Conservation (phyloP, 129 eudicot genomes). For the Apium graveolens region DNA sequence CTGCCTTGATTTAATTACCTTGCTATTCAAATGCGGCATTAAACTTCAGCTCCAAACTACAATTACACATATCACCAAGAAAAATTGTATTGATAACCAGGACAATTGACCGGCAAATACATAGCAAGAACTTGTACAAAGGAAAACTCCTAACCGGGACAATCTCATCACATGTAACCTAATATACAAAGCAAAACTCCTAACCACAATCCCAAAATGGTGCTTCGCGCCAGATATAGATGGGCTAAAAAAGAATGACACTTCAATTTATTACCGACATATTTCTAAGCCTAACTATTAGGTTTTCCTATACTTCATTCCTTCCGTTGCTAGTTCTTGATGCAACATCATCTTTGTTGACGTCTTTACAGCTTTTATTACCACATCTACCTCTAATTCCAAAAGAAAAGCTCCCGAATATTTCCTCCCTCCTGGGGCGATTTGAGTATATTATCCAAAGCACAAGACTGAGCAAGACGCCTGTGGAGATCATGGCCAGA, state of each 20-base stretch:
- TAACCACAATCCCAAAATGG: slow-evolving; percentile 41
- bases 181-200: background rate
- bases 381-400: slow-evolving; percentile 31
- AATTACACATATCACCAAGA: background rate
- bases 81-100: background rate
- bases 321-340: slow-evolving; percentile 21
- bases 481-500: slow-evolving; percentile 67
- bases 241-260: slow-evolving; percentile 21
- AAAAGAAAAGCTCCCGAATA: slow-evolving; percentile 40
- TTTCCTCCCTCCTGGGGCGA: slow-evolving; percentile 82
- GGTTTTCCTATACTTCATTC: slow-evolving; percentile 18
- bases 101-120: background rate
- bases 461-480: slow-evolving; percentile 85
- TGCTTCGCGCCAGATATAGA: slow-evolving; percentile 66
- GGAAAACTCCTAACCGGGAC: slow-evolving; percentile 4
- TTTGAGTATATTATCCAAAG: slow-evolving; percentile 83
- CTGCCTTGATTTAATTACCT: no score
- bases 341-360: slow-evolving; percentile 13
- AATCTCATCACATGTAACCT: background rate
- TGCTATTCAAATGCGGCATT: no score
- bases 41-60: no score
- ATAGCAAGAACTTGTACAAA: background rate
- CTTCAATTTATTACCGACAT: slow-evolving; percentile 8
- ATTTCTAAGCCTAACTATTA: background rate
- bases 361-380: slow-evolving; percentile 12